A percentile compares a stretch with the other conserved stretches of the same genome.
phyloP scores from a whole-genome alignment of 306 rosid species.

The Malus asiatica region DNA sequence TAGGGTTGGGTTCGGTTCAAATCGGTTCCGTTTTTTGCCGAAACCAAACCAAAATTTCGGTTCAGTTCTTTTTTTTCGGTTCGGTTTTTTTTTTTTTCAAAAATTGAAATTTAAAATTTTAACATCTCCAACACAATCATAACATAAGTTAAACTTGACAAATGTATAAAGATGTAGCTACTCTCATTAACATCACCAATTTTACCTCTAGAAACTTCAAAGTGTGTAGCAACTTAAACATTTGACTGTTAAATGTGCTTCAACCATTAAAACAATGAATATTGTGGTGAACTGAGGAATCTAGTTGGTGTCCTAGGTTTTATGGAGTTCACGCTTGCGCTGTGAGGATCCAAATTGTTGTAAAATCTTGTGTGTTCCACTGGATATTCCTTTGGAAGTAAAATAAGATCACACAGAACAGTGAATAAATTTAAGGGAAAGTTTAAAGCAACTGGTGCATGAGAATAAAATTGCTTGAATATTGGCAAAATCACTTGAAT shows the following conservation, averaged over 20 bases:
- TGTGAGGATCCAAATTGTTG: neutral
- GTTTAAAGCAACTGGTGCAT: neutral
- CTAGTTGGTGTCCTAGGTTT: neutral
- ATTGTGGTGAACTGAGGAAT: neutral
- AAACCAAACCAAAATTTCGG: no score
- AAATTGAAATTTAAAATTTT: no score
- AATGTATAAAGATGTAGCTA: neutral
- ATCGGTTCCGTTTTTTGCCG: no score
- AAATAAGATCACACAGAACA: neutral
- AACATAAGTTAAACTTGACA: neutral
- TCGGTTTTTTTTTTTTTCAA: no score
- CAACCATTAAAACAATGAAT: neutral
- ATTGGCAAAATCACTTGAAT: slow-evolving; percentile 43
- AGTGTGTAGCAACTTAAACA: neutral
- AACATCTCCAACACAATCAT: neutral
- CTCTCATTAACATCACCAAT: neutral
- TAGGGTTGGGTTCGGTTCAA: no score
- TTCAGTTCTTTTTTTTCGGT: no score
- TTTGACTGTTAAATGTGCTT: neutral
- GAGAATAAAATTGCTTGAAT: slow-evolving; percentile 40
- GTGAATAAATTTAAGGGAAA: neutral
- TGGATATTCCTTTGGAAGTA: neutral
- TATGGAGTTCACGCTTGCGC: neutral
- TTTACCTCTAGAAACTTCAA: neutral
- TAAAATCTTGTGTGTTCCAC: neutral